Conservation (phyloP, 2,329 filamentous ascomycete species). For the Pseudopyricularia javanii region DNA sequence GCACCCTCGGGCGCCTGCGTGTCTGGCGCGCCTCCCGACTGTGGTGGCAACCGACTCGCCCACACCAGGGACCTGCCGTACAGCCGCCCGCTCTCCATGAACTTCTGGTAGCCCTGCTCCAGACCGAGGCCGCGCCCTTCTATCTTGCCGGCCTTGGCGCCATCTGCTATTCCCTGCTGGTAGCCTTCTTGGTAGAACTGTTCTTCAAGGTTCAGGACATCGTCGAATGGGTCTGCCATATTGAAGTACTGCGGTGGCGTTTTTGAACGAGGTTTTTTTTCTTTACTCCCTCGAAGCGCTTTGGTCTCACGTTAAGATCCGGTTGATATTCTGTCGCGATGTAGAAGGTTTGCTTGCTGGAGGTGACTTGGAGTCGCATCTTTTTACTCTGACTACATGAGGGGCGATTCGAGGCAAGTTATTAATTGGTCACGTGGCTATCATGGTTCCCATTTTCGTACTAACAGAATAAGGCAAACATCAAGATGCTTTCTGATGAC, state of each 20-base stretch:
- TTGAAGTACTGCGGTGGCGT: neutral
- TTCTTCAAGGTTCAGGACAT: slow-evolving; percentile 48
- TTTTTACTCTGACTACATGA: too few species aligned
- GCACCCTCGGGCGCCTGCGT: neutral
- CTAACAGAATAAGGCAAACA: too few species aligned
- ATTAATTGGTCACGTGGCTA: too few species aligned
- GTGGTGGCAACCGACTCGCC: slow-evolving; percentile 52
- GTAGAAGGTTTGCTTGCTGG: too few species aligned
- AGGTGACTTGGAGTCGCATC: too few species aligned
- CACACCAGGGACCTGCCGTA: slow-evolving; percentile 75
- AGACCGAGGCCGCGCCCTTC: slow-evolving; percentile 88
- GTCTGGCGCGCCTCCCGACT: slow-evolving; percentile 1
- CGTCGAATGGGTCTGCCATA: slow-evolving; percentile 38
- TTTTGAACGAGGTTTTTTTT: neutral
- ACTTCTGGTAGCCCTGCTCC: slow-evolving; percentile 90
- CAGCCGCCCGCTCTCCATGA: slow-evolving; percentile 64
- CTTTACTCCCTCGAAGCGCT: too few species aligned
- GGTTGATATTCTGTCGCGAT: too few species aligned
- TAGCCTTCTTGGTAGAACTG: slow-evolving; percentile 77
- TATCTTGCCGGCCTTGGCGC: slow-evolving; percentile 62
- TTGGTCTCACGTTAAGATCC: too few species aligned
- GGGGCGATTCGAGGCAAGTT: too few species aligned
- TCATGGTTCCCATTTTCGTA: too few species aligned
- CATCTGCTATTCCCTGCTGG: slow-evolving; percentile 61
- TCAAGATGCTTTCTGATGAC: too few species aligned